Evolutionary conservation across 768 basidiomycete species (phyloP).

Genomic region (Suillus fuscotomentosus): DNA sequence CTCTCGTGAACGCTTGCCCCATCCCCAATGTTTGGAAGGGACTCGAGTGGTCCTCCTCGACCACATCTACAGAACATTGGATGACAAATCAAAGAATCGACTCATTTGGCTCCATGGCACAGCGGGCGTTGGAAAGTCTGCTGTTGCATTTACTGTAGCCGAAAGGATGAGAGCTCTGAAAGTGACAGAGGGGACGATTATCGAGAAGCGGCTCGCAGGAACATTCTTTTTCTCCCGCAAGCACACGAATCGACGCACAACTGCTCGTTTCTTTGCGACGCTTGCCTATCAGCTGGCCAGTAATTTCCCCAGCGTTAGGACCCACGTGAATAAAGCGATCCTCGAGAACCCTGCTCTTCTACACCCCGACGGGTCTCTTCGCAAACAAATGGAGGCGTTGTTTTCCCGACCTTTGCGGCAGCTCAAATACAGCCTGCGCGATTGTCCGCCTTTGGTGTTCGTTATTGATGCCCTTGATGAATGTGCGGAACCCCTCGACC

Average conservation of each 20-base stretch:
- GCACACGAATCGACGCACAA: neutral
- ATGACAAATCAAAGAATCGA: neutral
- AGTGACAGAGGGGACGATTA: neutral
- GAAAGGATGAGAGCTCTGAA: neutral
- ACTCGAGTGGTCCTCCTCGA: neutral
- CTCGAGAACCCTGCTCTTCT: neutral
- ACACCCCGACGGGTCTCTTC: neutral
- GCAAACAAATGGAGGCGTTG: neutral
- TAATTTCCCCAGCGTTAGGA: neutral
- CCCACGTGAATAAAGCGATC: neutral
- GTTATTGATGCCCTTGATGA: neutral
- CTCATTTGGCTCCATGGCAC: neutral
- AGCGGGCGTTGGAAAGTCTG: neutral
- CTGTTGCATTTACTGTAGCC: neutral
- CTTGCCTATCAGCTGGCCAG: neutral
- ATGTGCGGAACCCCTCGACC: neutral
- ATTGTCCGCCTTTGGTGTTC: neutral
- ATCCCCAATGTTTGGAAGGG: neutral
- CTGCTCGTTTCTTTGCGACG: neutral
- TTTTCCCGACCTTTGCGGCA: neutral
- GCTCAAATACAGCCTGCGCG: neutral
- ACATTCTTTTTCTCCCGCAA: neutral
- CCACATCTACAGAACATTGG: neutral
- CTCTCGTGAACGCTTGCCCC: neutral
- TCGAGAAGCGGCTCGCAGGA: neutral